These are phyloP conservation scores for Suhomyces atakaporum DNA, from an alignment of 1,139 yeast species.

Conservation along the genomic window DNA sequence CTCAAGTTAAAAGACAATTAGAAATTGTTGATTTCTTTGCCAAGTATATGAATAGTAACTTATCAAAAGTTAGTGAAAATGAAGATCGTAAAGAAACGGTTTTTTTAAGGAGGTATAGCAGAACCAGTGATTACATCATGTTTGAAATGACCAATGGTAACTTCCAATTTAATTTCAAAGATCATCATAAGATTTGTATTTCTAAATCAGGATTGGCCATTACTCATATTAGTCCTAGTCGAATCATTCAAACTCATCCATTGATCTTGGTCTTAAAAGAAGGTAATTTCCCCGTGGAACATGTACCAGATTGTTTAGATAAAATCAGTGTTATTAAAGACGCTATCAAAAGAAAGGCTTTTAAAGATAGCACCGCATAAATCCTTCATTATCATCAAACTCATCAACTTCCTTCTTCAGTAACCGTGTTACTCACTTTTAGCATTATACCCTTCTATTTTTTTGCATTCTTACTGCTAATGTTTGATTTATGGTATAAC, in stretches of 20 bases:
- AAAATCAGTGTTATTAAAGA: constrained; percentile 41
- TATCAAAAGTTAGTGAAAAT: constrained; percentile 69
- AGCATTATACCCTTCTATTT: constrained; percentile 12
- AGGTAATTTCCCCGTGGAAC: constrained; percentile 59
- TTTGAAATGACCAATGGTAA: constrained; percentile 92
- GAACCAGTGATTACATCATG: constrained; percentile 81
- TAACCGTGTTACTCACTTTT: constrained; percentile 10
- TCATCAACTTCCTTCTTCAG: constrained; percentile 11
- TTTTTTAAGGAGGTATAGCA: constrained; percentile 77
- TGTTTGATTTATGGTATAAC: constrained; percentile 9
- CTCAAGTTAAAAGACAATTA: constrained; percentile 65
- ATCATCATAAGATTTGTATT: constrained; percentile 85
- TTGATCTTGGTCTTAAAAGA: constrained; percentile 59
- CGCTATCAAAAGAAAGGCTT: constrained; percentile 46
- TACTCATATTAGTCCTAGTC: constrained; percentile 79
- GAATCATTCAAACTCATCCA: constrained; percentile 71
- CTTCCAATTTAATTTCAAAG: constrained; percentile 91
- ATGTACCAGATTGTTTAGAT: constrained; percentile 54
- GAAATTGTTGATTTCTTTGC: constrained; percentile 85
- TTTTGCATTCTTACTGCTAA: constrained; percentile 11
- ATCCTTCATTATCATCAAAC: neutral
- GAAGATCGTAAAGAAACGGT: constrained; percentile 63
- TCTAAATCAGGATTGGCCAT: constrained; percentile 75
- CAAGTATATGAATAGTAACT: constrained; percentile 77
- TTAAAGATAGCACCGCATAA: constrained; percentile 25